phyloP scores from a whole-genome alignment of 2,329 filamentous ascomycete species.

The Scedosporium minutisporum region DNA sequence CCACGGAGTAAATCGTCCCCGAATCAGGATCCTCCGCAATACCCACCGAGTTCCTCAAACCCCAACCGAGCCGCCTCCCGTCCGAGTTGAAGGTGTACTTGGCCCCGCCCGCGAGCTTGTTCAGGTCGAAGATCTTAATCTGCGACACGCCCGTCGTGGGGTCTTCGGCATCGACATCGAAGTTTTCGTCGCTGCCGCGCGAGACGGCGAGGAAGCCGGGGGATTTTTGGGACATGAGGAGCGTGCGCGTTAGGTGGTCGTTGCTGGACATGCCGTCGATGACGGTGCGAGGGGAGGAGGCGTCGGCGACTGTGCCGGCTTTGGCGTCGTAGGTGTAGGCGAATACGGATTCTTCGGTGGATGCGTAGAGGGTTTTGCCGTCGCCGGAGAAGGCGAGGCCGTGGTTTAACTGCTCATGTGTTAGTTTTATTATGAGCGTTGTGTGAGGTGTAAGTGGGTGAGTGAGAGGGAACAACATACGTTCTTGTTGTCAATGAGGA shows the following conservation, averaged over 20 bases:
- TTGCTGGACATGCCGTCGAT: constrained; percentile 47
- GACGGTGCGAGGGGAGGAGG: constrained; percentile 41
- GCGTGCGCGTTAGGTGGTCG: constrained; percentile 57
- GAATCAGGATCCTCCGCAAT: constrained; percentile 50
- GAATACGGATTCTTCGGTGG: constrained; percentile 47
- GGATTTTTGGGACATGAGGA: constrained; percentile 47
- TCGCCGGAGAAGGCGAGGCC: constrained; percentile 44
- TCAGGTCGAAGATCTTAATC: constrained; percentile 48
- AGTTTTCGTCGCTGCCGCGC: constrained; percentile 53
- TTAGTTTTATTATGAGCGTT: not conserved
- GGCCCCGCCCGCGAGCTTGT: constrained; percentile 15
- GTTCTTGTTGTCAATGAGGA: constrained; percentile 23
- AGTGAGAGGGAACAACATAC: constrained; percentile 16
- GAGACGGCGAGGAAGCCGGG: constrained; percentile 54
- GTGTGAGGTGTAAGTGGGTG: not conserved
- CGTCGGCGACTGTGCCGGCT: constrained; percentile 36
- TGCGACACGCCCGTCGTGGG: constrained; percentile 51
- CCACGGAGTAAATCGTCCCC: constrained; percentile 50
- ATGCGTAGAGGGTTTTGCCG: constrained; percentile 46
- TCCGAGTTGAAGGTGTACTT: constrained; percentile 38
- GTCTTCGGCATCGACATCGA: constrained; percentile 45
- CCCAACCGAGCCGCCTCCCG: constrained; percentile 51
- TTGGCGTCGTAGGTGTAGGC: constrained; percentile 56
- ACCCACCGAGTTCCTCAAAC: constrained; percentile 63
- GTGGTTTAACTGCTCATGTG: constrained; percentile 38